phyloP scores from a whole-genome alignment of 176 grass and related monocot genomes.

The Aechmea fasciata region DNA sequence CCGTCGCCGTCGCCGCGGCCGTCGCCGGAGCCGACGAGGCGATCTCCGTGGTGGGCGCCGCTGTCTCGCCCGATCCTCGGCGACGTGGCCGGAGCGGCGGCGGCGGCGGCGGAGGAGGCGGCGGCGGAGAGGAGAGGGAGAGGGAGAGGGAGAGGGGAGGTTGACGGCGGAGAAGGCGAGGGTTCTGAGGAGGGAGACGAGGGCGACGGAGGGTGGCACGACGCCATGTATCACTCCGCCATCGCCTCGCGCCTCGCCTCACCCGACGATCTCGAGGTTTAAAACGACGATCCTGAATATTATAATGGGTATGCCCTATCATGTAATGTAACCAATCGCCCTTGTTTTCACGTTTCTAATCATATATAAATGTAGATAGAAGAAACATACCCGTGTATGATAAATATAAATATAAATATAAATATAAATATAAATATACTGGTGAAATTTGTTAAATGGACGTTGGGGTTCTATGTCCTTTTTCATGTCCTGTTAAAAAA shows the following conservation, averaged over 20 bases:
- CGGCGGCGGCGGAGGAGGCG: not conserved
- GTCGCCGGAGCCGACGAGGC: not conserved
- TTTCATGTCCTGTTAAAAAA: too few relatives aligned
- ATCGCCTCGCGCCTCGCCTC: conserved; percentile 24
- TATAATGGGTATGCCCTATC: too few relatives aligned
- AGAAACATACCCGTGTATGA: too few relatives aligned
- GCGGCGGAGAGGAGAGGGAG: not conserved
- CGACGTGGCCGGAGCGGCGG: not conserved
- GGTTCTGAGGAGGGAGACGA: conserved; percentile 18
- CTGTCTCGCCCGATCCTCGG: not conserved
- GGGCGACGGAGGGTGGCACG: conserved; percentile 20
- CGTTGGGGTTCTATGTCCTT: too few relatives aligned
- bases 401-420: too few relatives aligned
- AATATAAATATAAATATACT: too few relatives aligned
- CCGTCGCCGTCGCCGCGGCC: not conserved
- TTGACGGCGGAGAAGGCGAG: conserved; percentile 31
- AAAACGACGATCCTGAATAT: not conserved
- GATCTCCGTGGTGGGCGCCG: conserved; percentile 18
- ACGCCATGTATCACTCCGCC: conserved; percentile 29
- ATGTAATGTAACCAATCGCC: too few relatives aligned
- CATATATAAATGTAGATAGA: too few relatives aligned
- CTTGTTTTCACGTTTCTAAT: too few relatives aligned
- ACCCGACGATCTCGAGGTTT: not conserved
- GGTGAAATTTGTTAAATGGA: too few relatives aligned
- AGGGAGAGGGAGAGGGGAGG: conserved; percentile 3